Evolutionary conservation across 352 stramenopile genomes (phyloP).

Genomic region (Aphanomyces astaci): DNA sequence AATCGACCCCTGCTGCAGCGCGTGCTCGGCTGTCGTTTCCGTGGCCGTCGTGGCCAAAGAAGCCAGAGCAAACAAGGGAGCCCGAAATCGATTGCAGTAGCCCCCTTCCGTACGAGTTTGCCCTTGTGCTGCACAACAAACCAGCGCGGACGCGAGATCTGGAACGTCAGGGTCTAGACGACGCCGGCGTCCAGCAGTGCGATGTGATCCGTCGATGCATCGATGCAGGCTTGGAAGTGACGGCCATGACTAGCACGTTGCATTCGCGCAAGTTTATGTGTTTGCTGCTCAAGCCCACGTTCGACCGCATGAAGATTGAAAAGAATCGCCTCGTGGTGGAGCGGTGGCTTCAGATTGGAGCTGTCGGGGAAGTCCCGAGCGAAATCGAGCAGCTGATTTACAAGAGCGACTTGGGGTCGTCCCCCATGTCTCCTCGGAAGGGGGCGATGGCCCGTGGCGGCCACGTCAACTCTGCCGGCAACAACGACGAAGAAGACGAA

Average conservation of each 20-base stretch:
- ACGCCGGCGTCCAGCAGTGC: slow-evolving; percentile 59
- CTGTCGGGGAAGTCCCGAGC: slow-evolving; percentile 73
- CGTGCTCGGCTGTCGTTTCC: slow-evolving; percentile 25
- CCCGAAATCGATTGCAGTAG: slow-evolving; percentile 33
- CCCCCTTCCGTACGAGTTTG: slow-evolving; percentile 79
- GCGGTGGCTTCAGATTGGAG: slow-evolving; percentile 78
- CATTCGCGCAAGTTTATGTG: slow-evolving; percentile 80
- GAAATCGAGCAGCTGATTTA: slow-evolving; percentile 83
- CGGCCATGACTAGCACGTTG: slow-evolving; percentile 68
- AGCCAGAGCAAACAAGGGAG: slow-evolving; percentile 4
- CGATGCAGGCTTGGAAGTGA: slow-evolving; percentile 60
- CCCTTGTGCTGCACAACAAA: slow-evolving; percentile 76
- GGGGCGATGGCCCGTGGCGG: neutral
- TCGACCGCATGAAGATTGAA: slow-evolving; percentile 58
- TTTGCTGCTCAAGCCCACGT: slow-evolving; percentile 53
- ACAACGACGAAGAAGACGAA: slow-evolving; percentile 1
- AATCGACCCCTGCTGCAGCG: slow-evolving; percentile 23
- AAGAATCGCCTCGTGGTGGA: slow-evolving; percentile 73
- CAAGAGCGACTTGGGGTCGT: slow-evolving; percentile 51
- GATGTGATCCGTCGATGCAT: slow-evolving; percentile 72
- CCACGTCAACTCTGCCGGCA: neutral
- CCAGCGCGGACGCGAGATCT: slow-evolving; percentile 65
- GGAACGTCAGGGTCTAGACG: slow-evolving; percentile 62
- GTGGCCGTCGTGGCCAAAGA: slow-evolving; percentile 59
- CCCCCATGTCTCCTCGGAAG: neutral